These are phyloP conservation scores for Lophiostoma macrostomum DNA, from an alignment of 495 filamentous ascomycete species.

Conservation along the genomic window DNA sequence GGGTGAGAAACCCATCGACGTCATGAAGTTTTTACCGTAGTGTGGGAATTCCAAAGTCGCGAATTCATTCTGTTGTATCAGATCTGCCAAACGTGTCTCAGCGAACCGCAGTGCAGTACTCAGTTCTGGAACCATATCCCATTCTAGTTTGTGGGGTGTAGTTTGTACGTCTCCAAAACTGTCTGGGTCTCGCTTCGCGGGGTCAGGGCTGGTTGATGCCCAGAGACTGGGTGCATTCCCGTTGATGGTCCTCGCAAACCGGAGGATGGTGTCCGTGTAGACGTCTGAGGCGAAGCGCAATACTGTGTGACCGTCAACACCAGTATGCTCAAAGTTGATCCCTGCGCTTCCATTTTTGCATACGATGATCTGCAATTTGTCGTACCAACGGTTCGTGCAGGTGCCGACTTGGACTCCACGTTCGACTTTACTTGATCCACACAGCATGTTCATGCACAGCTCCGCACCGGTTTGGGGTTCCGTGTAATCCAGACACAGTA, in stretches of 20 bases:
- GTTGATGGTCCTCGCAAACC: conserved; percentile 94
- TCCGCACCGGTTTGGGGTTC: conserved; percentile 75
- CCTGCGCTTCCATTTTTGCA: conserved; percentile 97
- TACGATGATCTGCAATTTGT: conserved; percentile 98
- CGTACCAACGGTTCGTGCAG: conserved; percentile 98
- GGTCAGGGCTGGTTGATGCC: conserved; percentile 88
- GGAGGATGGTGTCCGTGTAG: conserved; percentile 96
- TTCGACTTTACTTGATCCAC: conserved; percentile 87
- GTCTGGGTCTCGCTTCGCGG: conserved; percentile 85
- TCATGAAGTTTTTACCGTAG: conserved; percentile 98
- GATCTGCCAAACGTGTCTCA: conserved; percentile 88
- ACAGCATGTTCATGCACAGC: conserved; percentile 96
- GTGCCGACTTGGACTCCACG: conserved; percentile 94
- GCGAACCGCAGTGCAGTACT: conserved; percentile 90
- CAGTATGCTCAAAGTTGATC: conserved; percentile 99
- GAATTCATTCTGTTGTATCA: conserved; percentile 97
- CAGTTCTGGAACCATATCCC: conserved; percentile 94
- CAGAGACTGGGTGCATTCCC: conserved; percentile 88
- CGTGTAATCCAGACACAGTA: conserved; percentile 88
- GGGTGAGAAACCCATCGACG: conserved; percentile 91
- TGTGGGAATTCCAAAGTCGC: conserved; percentile 81
- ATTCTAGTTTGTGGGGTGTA: conserved; percentile 93
- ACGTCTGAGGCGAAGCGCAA: conserved; percentile 93
- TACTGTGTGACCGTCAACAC: conserved; percentile 96
- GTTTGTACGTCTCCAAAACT: conserved; percentile 94